A percentile compares a stretch with the other conserved stretches of the same genome.
These are phyloP conservation scores for Euphrasia confusa DNA, from an alignment of 257 asterid species.

Conservation along the genomic window DNA sequence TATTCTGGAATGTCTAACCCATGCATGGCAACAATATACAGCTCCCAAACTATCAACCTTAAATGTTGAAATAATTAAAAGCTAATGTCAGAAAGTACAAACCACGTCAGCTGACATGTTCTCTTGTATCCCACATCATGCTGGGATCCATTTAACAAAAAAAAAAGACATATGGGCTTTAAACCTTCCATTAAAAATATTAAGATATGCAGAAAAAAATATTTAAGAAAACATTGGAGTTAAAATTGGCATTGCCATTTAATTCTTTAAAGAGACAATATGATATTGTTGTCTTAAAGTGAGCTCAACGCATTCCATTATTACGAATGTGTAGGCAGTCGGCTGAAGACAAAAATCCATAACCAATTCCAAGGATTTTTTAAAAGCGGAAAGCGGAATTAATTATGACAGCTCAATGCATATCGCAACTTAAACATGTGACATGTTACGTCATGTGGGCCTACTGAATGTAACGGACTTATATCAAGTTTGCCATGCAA, in stretches of 20 bases:
- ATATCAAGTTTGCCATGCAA: conserved; percentile 19
- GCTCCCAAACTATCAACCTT: neutral
- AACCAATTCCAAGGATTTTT: conserved; percentile 8
- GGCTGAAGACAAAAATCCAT: conserved; percentile 11
- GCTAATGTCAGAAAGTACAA: neutral
- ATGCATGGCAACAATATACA: neutral
- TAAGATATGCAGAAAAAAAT: neutral
- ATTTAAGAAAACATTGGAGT: neutral
- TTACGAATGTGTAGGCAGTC: conserved; percentile 2
- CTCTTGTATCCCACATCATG: conserved; percentile 8
- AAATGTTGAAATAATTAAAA: neutral
- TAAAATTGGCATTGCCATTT: neutral
- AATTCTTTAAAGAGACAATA: neutral
- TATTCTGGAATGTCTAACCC: neutral
- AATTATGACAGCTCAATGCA: conserved; percentile 6
- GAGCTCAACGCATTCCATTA: conserved; percentile 11
- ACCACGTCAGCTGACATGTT: neutral
- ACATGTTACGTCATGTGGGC: conserved; percentile 16
- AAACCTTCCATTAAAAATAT: neutral
- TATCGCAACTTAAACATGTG: conserved; percentile 16
- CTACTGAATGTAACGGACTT: conserved; percentile 8
- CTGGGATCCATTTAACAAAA: neutral
- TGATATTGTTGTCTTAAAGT: neutral
- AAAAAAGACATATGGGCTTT: neutral
- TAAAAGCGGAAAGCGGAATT: neutral